Base-by-base conservation (phyloP, 1,284 basidiomycete species). In the Tremellales sp. region DNA sequence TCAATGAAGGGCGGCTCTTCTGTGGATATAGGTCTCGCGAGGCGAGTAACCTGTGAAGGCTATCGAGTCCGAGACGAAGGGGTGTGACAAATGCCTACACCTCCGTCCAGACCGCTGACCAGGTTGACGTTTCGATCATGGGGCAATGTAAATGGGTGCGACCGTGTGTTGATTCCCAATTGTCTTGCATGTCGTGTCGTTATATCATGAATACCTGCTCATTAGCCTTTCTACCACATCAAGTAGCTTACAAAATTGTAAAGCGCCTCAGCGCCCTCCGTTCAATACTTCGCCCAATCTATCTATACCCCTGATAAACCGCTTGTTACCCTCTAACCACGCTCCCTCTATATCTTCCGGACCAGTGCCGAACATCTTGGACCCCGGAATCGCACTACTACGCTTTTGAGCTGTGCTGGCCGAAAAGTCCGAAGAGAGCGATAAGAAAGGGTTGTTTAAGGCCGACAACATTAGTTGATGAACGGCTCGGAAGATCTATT, bases 1-100 rank as follows among this genome's bases (percentile, higher is more conserved):
- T 71, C 70, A 71, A 61, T 52, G 46, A 45, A 70, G 62, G 70
- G 70, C 54, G n/a, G n/a, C n/a, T n/a, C n/a, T n/a, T n/a, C n/a
- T 15, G 25, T 48, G 5, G 46, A 27, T 63, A 43, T 61, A 29
- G 57, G 57, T 61, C 58, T 37, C 8, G 25, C 25, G 25, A 22
- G 17, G n/a, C 22, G 12, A 26, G 44, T 24, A 51, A 53, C 53
- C 53, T 46, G 22, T n/a, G 41, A 44, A 43, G 50, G 52, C 46
- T 53, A 36, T 33, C 25, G 40, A 43, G 41, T 10, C 17, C 17
- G n/a, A 26, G 41, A 43, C 19, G 24, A 25, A 23, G 25, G 17
- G 24, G 43, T 17, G 43, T 21, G 43, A 15, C 12, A n/a, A n/a
- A n/a, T n/a, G n/a, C n/a, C n/a, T n/a, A n/a, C n/a, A n/a, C n/a